A percentile compares a stretch with the other conserved stretches of the same genome.
Evolutionary conservation across 2,329 filamentous ascomycete genomes (phyloP).

Genomic region (Tolypocladium amazonense): DNA sequence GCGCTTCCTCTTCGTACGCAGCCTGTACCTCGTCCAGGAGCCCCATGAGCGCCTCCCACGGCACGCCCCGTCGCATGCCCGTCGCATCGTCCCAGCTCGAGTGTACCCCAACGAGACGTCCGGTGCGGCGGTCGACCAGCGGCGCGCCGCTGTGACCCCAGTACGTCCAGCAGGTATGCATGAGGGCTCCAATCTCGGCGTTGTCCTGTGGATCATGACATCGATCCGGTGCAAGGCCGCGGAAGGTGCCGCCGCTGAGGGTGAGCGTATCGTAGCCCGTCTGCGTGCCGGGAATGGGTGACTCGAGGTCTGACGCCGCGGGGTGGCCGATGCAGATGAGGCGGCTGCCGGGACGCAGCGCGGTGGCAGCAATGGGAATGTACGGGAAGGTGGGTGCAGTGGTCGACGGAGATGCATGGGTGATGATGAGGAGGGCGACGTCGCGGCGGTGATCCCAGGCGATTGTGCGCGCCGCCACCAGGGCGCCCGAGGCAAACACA

Average conservation of each 20-base stretch:
- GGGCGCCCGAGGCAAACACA: background rate
- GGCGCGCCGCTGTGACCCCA: conserved; percentile 45
- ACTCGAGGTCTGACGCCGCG: conserved; percentile 31
- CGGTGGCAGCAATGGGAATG: background rate
- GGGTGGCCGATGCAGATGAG: background rate
- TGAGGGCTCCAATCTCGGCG: conserved; percentile 37
- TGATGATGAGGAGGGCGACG: background rate
- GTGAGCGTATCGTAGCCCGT: conserved; percentile 37
- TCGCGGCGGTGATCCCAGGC: background rate
- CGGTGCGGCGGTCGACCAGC: conserved; percentile 26
- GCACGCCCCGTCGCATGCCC: conserved; percentile 37
- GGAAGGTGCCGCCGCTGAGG: conserved; percentile 30
- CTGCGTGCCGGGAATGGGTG: conserved; percentile 15
- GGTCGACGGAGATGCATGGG: background rate
- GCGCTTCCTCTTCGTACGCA: background rate
- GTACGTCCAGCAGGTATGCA: conserved; percentile 46
- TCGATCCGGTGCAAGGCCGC: conserved; percentile 16
- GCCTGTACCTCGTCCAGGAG: conserved; percentile 20
- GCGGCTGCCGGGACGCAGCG: background rate
- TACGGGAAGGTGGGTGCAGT: background rate
- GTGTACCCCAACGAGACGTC: conserved; percentile 36
- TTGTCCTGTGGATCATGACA: conserved; percentile 36
- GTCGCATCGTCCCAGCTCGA: conserved; percentile 43
- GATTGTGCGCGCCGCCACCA: background rate
- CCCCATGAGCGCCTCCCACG: conserved; percentile 28